These are phyloP conservation scores for Penicillium turbatum DNA, from an alignment of 495 filamentous ascomycete genomes.

Conservation along the genomic window DNA sequence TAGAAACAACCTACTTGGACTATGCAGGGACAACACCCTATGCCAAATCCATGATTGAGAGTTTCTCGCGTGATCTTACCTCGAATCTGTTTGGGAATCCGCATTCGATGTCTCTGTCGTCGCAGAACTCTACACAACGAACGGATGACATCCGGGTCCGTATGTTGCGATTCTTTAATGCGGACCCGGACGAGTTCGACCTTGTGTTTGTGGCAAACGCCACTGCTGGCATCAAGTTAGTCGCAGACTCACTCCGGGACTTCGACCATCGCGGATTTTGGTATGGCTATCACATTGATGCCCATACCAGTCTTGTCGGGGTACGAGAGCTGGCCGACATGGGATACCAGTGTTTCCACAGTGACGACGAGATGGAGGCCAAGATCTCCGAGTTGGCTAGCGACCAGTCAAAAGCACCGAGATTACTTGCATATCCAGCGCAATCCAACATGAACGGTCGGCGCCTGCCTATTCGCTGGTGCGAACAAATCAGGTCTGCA, in stretches of 20 bases:
- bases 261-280: slow-evolving; percentile 59
- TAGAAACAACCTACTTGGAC: slow-evolving; percentile 80
- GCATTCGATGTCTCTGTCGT: slow-evolving; percentile 79
- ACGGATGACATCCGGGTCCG: slow-evolving; percentile 73
- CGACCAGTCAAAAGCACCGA: slow-evolving; percentile 21
- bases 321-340: slow-evolving; percentile 64
- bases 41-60: slow-evolving; percentile 74
- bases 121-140: slow-evolving; percentile 66
- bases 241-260: slow-evolving; percentile 68
- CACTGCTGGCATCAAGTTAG: slow-evolving; percentile 84
- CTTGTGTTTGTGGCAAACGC: slow-evolving; percentile 90
- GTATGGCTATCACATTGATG: slow-evolving; percentile 78
- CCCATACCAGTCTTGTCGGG: slow-evolving; percentile 86
- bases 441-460: slow-evolving; percentile 95
- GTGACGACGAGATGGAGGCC: slow-evolving; percentile 59
- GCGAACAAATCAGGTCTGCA: slow-evolving; percentile 44
- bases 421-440: slow-evolving; percentile 78
- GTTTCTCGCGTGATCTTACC: slow-evolving; percentile 70
- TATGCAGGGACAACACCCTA: slow-evolving; percentile 88
- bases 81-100: slow-evolving; percentile 84
- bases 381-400: slow-evolving; percentile 52
- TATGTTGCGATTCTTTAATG: slow-evolving; percentile 75
- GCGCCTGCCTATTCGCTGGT: slow-evolving; percentile 70
- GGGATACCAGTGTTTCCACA: slow-evolving; percentile 61
- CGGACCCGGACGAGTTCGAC: slow-evolving; percentile 78